Evolutionary conservation across 225 moss, liverwort and hornwort genomes (phyloP), one percentile per base, ranked within the genome.

Genomic region (Polytrichum formosum): DNA sequence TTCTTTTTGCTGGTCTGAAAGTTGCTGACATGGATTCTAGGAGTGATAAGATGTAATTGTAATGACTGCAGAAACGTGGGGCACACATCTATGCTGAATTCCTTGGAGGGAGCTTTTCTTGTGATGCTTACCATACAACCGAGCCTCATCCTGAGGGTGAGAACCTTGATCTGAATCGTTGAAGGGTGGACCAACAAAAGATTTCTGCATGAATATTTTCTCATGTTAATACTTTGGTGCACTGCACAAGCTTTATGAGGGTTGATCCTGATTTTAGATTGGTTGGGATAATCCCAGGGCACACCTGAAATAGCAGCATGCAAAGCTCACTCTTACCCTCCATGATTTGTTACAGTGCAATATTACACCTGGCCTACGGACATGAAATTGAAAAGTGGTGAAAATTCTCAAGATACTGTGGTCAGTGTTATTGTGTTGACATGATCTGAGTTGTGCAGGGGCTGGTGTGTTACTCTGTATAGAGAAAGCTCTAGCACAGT

Each of bases 91-190:
- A 95, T 73, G 93, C 93, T 10, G 95, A 95, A 73, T 95, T 95
- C 73, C 85, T 93, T 65, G 95, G 95, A 74, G 91, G 95, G 75
- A 95, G 93, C 76, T 87, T 95, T 76, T 88, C 93, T 10, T 95
- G 93, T 91, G 95, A 95, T 85, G 95, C 93, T 55, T 93, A 95
- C 77, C 93, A 95, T 56, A 88, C 90, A 80, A 95, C 91, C 74
- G 93, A 95, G 72, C 93, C 95, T 73, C 95, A 93, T 85, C 93
- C 90, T 70, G 88, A 93, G 55, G 96, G 93, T 93, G 65, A 54
- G 73, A 26, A 64, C 54, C 21, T 37, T 31, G 53, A 46, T 59
- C 65, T 54, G 13, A 46, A 37, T 37, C 0, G 2, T 46, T 46
- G 46, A 46, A 46, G 16, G 46, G 46, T 13, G 4, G 13, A 46